Conservation (phyloP, 1,284 basidiomycete species). For the Ustilago crameri region DNA sequence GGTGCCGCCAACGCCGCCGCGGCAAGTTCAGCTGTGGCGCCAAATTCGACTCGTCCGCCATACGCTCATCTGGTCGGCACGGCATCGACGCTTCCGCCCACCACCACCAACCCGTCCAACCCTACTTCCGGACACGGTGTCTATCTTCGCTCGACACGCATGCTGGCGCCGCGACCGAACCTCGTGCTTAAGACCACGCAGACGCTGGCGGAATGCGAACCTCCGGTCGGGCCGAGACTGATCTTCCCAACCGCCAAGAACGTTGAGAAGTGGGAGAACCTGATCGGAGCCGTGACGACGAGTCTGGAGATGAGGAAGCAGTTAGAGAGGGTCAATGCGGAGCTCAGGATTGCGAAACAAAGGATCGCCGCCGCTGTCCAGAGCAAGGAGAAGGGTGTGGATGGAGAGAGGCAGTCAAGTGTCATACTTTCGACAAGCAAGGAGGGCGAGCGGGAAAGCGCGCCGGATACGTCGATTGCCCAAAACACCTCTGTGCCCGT, state of each 20-base stretch:
- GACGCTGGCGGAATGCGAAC: slow-evolving; percentile 56
- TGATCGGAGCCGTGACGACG: slow-evolving; percentile 65
- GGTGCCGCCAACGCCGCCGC: slow-evolving; percentile 4
- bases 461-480: neutral
- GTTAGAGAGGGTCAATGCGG: slow-evolving; percentile 60
- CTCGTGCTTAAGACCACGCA: slow-evolving; percentile 54
- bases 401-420: neutral
- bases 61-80: slow-evolving; percentile 66
- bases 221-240: slow-evolving; percentile 56
- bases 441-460: neutral
- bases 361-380: slow-evolving; percentile 25
- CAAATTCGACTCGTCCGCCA: slow-evolving; percentile 38
- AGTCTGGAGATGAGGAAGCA: slow-evolving; percentile 65
- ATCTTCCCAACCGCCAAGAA: slow-evolving; percentile 65
- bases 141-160: slow-evolving; percentile 64
- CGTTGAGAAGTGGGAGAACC: slow-evolving; percentile 67
- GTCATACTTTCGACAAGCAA: neutral
- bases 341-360: slow-evolving; percentile 43
- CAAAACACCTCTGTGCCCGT: neutral
- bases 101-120: slow-evolving; percentile 50
- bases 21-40: slow-evolving; percentile 5
- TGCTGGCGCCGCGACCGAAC: slow-evolving; percentile 62
- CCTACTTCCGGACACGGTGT: slow-evolving; percentile 59
- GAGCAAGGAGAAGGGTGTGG: slow-evolving; percentile 2
- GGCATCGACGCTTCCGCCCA: slow-evolving; percentile 59